Evolutionary conservation across 495 filamentous ascomycete species (phyloP), one percentile per base, ranked within the genome.

Genomic region (Penicillium atrosanguineum): DNA sequence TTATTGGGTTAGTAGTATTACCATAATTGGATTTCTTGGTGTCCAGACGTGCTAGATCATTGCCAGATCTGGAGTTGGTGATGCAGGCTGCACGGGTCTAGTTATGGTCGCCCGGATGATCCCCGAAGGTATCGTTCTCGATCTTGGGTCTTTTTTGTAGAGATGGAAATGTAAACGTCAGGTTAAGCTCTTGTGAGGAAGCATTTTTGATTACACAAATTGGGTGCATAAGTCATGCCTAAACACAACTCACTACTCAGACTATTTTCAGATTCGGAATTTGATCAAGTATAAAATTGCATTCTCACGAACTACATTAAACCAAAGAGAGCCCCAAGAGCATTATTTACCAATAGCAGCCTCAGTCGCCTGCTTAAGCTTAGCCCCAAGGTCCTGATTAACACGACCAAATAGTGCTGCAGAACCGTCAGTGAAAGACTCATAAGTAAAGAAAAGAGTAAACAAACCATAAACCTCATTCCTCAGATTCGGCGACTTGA

Each of bases 381-480:
- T 34, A 34, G 31, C 31, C 9, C 31, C 31, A 15, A 34, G 31
- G 12, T 34, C 12, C 31, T 34, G 31, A 14, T 34, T 34, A 1
- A 34, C 31, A 12, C 31, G 31, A 34, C 31, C 31, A 34, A 34
- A 34, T 8, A 34, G 31, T 14, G 31, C 31, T 34, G 31, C 31
- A 12, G 14, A 12, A 14, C 3, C 11, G 31, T 34, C 31, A 34
- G 31, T 34, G 14, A 12, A 14, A 14, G n/a, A 11, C 12, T 34
- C 31, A 14, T 34, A 7, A 2, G 11, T 8, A 15, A 34, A 12
- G 1, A 14, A 14, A 34, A 2, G 9, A 40, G 28, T 39, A 26
- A 16, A 60, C 57, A 3, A 43, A 68, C 65, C 46, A 38, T 68
- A 68, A 16, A 68, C 64, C n/a, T n/a, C 51, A 12, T 57, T 46